Conservation (phyloP, 202 grass and related monocot genomes). For the Cymbopogon flexuosus region DNA sequence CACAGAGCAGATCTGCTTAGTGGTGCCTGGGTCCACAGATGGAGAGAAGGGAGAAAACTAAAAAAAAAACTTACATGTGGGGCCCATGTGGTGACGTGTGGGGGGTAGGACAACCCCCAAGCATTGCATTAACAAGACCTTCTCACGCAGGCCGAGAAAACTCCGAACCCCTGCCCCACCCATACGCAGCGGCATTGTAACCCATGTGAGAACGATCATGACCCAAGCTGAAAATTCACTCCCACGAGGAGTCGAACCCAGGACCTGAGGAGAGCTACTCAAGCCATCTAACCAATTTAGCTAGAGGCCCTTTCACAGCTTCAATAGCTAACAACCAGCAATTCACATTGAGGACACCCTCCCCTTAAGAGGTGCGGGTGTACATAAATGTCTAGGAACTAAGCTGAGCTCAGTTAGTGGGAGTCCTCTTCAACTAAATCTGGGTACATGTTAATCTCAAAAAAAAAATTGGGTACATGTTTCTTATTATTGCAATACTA, state of each 20-base stretch:
- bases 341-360: background rate
- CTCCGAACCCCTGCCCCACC: too few species aligned
- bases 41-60: background rate
- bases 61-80: background rate
- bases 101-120: too few species aligned
- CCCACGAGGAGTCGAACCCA: too few species aligned
- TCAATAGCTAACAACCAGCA: background rate
- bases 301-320: background rate
- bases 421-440: background rate
- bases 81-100: background rate
- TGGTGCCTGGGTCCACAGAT: background rate
- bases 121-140: too few species aligned
- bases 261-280: too few species aligned
- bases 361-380: background rate
- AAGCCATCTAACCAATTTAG: too few species aligned
- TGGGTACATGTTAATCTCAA: background rate
- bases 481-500: background rate
- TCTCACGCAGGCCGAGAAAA: too few species aligned
- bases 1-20: background rate
- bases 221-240: background rate
- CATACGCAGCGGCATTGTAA: background rate
- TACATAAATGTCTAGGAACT: background rate
- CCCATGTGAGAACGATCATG: background rate
- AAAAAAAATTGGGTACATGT: background rate
- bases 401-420: background rate